Percentiles rank a stretch among this genome's conserved stretches.
phyloP scores from a whole-genome alignment of 106 monocot species.

The Apostasia shenzhenica region DNA sequence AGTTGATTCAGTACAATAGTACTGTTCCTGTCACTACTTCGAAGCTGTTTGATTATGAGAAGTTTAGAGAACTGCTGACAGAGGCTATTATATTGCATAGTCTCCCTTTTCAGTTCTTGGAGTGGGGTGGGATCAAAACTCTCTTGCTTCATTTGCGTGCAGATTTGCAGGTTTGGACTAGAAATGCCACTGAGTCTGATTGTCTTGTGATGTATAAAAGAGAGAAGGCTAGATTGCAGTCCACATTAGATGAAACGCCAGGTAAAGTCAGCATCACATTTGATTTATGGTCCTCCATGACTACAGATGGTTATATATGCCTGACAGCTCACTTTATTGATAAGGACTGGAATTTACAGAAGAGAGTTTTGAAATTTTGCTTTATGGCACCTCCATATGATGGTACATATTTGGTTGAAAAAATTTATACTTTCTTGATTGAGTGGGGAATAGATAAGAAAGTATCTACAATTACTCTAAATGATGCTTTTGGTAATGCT shows the following conservation, averaged over 20 bases:
- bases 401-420: background rate
- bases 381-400: background rate
- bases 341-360: slow-evolving; percentile 5
- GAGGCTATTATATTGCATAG: slow-evolving; percentile 1
- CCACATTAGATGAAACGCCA: background rate
- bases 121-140: background rate
- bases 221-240: background rate
- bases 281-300: slow-evolving; percentile 3
- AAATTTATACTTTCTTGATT: slow-evolving; percentile 1
- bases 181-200: background rate
- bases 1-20: background rate
- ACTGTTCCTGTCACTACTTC: background rate
- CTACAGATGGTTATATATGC: slow-evolving; percentile 4
- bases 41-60: slow-evolving; percentile 3
- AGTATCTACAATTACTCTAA: background rate
- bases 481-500: background rate
- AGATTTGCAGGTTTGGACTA: slow-evolving; percentile 4
- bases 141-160: slow-evolving; percentile 1
- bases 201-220: slow-evolving; percentile 2
- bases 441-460: slow-evolving; percentile 4
- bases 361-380: slow-evolving; percentile 1
- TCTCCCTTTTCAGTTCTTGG: slow-evolving; percentile 3
- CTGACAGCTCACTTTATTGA: slow-evolving; percentile 10
- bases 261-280: background rate
- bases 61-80: background rate